phyloP scores from a whole-genome alignment of 1,139 yeast species.

The Yamadazyma friedrichii region DNA sequence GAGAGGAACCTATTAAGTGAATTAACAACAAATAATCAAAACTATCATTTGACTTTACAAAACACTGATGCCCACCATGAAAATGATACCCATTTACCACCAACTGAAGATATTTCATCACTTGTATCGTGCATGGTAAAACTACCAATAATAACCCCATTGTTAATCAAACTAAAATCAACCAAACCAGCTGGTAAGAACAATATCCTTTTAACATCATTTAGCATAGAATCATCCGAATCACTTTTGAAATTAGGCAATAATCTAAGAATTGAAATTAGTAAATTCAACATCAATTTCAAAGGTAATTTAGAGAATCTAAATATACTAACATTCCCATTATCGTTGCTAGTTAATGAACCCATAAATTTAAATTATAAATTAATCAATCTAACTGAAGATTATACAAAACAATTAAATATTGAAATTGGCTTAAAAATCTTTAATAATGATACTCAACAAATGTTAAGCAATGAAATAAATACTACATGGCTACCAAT shows the following conservation, averaged over 20 bases:
- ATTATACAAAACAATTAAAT: constrained; percentile 26
- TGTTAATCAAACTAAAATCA: constrained; percentile 55
- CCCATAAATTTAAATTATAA: constrained; percentile 46
- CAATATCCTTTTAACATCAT: constrained; percentile 49
- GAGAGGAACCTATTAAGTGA: constrained; percentile 8
- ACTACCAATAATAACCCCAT: constrained; percentile 25
- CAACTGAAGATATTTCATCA: too few relatives aligned
- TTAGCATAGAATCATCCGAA: constrained; percentile 57
- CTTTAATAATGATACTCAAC: background rate
- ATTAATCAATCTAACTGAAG: constrained; percentile 31
- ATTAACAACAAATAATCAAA: background rate
- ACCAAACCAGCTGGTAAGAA: constrained; percentile 57
- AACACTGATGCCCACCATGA: background rate
- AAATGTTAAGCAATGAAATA: constrained; percentile 29
- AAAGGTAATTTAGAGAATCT: constrained; percentile 31
- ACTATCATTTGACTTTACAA: background rate
- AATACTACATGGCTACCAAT: constrained; percentile 61
- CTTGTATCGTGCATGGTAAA: constrained; percentile 1
- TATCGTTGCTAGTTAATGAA: constrained; percentile 28
- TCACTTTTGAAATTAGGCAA: constrained; percentile 23
- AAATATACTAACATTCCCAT: constrained; percentile 29
- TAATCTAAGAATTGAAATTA: constrained; percentile 8
- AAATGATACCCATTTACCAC: constrained; percentile 4
- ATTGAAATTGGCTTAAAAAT: constrained; percentile 28
- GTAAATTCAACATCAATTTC: constrained; percentile 30